Base-by-base conservation (phyloP, 164 flowering plant genomes). In the Litsea cubeba region DNA sequence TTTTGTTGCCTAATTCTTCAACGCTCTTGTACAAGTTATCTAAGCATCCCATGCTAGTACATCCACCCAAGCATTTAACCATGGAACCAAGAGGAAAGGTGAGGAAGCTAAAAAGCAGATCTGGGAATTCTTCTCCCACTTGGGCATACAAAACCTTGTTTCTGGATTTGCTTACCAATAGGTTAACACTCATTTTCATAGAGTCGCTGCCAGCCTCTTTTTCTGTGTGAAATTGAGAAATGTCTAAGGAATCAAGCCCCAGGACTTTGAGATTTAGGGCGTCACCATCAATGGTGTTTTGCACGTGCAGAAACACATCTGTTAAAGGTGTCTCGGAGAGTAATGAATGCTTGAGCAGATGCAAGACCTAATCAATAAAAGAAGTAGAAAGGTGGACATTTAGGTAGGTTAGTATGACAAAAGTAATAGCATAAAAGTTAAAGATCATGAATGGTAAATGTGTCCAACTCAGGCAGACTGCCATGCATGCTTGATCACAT, bases 41-140 rank as follows among this genome's bases (percentile, higher is more conserved):
- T 14, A 81, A 25, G 32, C 78, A 72, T 5, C 75, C 78, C 46
- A 65, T 12, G 0, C 50, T 18, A 54, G 75, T 63, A 5, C 28
- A 50, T 12, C 64, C 69, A 23, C 51, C 32, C 5, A 76, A 32
- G 35, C 73, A 74, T n/a, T 74, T 32, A 12, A 30, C 57, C 5
- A 74, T 18, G 3, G 73, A 63, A 3, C 81, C 81, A 2, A 81
- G 40, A 1, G 81, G 79, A 23, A 73, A 65, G 4, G 70, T 71
- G 50, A 76, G 73, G 68, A 81, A 73, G 76, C 79, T 76, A 22
- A 76, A 71, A 1, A 81, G 73, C 30, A 81, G 70, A 30, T 81
- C 72, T 0, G 76, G 60, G 15, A 81, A 78, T 46, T 76, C 73
- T 50, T 76, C 73, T 15, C 49, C 50, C 2, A 26, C 75, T 51